Base-by-base conservation (phyloP, 805 yeast genomes). In the Candida sonorensis region DNA sequence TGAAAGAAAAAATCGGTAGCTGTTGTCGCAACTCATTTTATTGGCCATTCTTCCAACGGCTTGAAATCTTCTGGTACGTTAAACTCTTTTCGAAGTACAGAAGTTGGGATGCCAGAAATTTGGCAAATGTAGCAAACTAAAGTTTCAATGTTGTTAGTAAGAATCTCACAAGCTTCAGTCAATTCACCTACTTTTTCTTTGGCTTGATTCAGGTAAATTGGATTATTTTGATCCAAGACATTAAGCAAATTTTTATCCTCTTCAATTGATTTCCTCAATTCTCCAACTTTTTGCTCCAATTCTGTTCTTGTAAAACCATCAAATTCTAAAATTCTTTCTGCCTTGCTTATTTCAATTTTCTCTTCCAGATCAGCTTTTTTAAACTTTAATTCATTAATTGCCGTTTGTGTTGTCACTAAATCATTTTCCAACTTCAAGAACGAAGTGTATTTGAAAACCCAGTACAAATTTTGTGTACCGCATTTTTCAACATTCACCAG, bases 401-500 rank as follows among this genome's bases (percentile, higher is more conserved):
- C 37, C 12, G 17, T 44, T 30, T 18, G 45, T 38, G 29, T 39
- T 40, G 19, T 47, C 38, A 39, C 20, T 19, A 31, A 33, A 8
- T 46, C 39, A 5, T 23, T 18, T 7, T 31, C 24, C 15, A 50
- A 12, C 15, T 31, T 36, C 27, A 38, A 26, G 10, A 34, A 36
- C 8, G 33, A 31, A 13, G 56, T 61, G 35, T 53, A 57, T 38
- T 49, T 53, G 48, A 67, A 72, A 31, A 69, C 57, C 75, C 77
- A 74, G 37, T 70, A 74, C 3, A 72, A 53, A 33, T 68, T 69
- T 10, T 67, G 59, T 10, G 59, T 56, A 0, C 81, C 82, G 46
- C 81, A 73, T 48, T 75, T 75, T 38, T 70, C 76, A 24, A 63
- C 60, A 27, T 62, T 63, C 7, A 73, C 60, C 19, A 70, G 42